Evolutionary conservation across 345 rosid species (phyloP), one percentile per base, ranked within the genome.

Genomic region (Pugionium dolabratum): DNA sequence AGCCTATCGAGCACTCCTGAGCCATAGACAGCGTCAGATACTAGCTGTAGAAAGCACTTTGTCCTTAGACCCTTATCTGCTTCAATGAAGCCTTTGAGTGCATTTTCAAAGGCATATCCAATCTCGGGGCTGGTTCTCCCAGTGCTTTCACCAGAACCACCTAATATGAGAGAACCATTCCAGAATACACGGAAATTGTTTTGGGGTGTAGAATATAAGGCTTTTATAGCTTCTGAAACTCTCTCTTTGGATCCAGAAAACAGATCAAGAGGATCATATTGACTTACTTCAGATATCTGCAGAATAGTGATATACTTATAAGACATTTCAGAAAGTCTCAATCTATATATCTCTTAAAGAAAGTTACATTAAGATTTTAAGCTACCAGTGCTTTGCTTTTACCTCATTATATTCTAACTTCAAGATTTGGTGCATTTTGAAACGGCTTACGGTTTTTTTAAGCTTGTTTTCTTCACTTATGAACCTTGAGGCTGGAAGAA

Each of bases 181-280:
- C 80, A 61, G 82, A 94, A 94, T 29, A 94, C 88, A 0, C 95
- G 91, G 50, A 94, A 85, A 72, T 90, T 94, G 74, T 94, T 90
- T 75, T 90, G 95, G 1, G 97, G 99, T 29, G 82, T 83, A 5
- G 62, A 54, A 69, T 75, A 87, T 4, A 90, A 83, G 70, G 84
- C 89, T 52, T 80, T 76, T 54, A 90, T 72, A 63, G 99, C 96
- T 82, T 84, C 77, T 1, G 11, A 44, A 56, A 90, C 85, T 78
- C 89, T 77, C 11, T 83, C 83, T 79, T 80, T 83, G 40, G 99
- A 86, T 61, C 88, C 85, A 70, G 99, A 90, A 79, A 88, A 94
- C 10, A 94, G 82, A 81, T 94, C 97, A 72, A 90, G 75, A 4
- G 95, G 99, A 78, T 94, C 80, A 63, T 94, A 90, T 60, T 80